Conservation (phyloP, 2,329 filamentous ascomycete species). For the Scytalidium sp. region DNA sequence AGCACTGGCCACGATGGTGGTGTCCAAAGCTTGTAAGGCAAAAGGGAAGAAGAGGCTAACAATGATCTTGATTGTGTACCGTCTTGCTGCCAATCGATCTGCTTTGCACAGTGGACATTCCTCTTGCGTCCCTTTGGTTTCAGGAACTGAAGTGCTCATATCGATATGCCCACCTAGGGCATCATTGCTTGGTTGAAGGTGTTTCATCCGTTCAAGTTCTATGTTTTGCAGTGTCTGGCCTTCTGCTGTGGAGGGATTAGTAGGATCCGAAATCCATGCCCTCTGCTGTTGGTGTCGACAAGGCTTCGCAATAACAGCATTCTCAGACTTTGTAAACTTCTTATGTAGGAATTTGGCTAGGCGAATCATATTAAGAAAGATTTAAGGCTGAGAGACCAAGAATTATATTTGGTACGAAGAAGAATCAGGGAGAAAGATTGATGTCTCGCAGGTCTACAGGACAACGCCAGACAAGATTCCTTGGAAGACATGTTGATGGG, state of each 20-base stretch:
- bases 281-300: not conserved
- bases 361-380: not conserved
- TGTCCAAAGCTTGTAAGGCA: slow-evolving; percentile 58
- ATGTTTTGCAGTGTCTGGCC: not conserved
- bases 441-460: no score
- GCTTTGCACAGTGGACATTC: slow-evolving; percentile 10
- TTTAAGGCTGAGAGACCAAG: not conserved
- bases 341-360: not conserved
- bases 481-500: no score
- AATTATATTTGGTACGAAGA: no score
- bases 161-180: not conserved
- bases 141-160: not conserved
- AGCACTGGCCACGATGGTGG: slow-evolving; percentile 59
- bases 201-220: not conserved
- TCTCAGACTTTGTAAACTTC: not conserved
- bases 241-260: not conserved
- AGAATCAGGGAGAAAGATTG: no score
- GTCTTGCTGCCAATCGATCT: slow-evolving; percentile 29
- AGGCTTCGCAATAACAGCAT: not conserved
- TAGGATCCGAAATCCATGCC: not conserved
- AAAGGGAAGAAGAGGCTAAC: slow-evolving; percentile 56
- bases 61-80: slow-evolving; percentile 56
- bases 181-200: not conserved
- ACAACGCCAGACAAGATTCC: no score
- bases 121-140: not conserved